These are phyloP conservation scores for Penicillium bovifimosum DNA, from an alignment of 495 filamentous ascomycete genomes.

Conservation along the genomic window DNA sequence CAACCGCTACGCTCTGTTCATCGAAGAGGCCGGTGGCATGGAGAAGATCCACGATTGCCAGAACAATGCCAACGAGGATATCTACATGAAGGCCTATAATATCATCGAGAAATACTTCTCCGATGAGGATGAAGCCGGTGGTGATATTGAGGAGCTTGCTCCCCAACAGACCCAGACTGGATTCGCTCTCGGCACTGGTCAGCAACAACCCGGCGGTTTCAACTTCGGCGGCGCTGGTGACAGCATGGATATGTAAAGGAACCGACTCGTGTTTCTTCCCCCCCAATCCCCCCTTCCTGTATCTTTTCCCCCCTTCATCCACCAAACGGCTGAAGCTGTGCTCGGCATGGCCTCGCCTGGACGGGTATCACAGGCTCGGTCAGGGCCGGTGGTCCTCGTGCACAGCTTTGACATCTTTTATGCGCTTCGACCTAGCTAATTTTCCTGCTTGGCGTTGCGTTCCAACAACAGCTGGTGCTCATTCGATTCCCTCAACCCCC, in stretches of 20 bases:
- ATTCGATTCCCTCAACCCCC: slow-evolving; percentile 10
- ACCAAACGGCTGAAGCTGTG: slow-evolving; percentile 1
- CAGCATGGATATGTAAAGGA: slow-evolving; percentile 95
- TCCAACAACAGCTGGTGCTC: slow-evolving; percentile 3
- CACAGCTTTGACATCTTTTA: not conserved
- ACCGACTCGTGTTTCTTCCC: not conserved
- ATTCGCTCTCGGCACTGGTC: slow-evolving; percentile 79
- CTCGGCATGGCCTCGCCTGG: not conserved
- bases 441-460: slow-evolving; percentile 2
- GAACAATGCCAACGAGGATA: slow-evolving; percentile 99
- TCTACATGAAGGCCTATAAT: slow-evolving; percentile 99
- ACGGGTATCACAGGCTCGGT: not conserved
- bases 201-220: slow-evolving; percentile 75
- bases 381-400: not conserved
- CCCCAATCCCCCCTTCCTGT: not conserved
- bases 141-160: slow-evolving; percentile 64
- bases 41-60: slow-evolving; percentile 99
- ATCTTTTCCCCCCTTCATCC: not conserved
- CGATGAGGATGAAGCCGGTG: slow-evolving; percentile 86
- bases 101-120: slow-evolving; percentile 99
- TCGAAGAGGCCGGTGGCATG: slow-evolving; percentile 98
- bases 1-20: slow-evolving; percentile 96
- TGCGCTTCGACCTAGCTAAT: slow-evolving; percentile 1
- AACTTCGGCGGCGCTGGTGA: slow-evolving; percentile 87
- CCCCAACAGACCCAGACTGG: slow-evolving; percentile 64